Base-by-base conservation (phyloP, 805 yeast genomes). In the Vanderwaltozyma verrucispora region DNA sequence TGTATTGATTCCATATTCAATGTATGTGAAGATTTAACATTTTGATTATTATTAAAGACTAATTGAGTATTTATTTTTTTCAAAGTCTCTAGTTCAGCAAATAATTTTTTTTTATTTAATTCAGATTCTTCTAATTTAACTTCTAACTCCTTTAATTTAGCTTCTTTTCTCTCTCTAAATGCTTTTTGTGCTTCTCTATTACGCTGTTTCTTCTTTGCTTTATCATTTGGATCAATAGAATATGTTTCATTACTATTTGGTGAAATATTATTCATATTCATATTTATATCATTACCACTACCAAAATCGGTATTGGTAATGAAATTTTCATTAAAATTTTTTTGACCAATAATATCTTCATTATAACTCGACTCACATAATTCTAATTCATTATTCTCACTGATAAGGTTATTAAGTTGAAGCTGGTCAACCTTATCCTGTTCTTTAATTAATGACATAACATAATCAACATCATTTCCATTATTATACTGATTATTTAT, bases 171-270 rank as follows among this genome's bases (percentile, higher is more conserved):
- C 57, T 83, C 88, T 43, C 94, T 65, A 59, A 82, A 85, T 2
- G 94, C 94, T 47, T 87, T 67, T 60, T 85, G 95, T 1, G 94
- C 94, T 10, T 88, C 88, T 50, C 94, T 66, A 53, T 84, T 83
- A 54, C 80, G 92, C 2, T 85, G 86, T 52, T 77, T 81, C 36
- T 83, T 70, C 54, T 74, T 76, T 44, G 69, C 63, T 15, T 68
- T 68, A 5, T 35, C 36, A 31, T 31, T 17, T 17, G 74, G 47
- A 43, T 75, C 71, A 29, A 27, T 6, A n/a, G 17, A 15, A 15
- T 5, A 27, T 4, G 9, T 14, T 5, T 14, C 29, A 27, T n/a
- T 27, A 27, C 29, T 27, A 27, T n/a, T 14, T 4, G 29, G 29
- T n/a, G 17, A n/a, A 15, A 27, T 27, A 27, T 25, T 12, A 12